Base-by-base conservation (phyloP, 371 early-diverging fungal genomes). In the Mucor saturninus region DNA sequence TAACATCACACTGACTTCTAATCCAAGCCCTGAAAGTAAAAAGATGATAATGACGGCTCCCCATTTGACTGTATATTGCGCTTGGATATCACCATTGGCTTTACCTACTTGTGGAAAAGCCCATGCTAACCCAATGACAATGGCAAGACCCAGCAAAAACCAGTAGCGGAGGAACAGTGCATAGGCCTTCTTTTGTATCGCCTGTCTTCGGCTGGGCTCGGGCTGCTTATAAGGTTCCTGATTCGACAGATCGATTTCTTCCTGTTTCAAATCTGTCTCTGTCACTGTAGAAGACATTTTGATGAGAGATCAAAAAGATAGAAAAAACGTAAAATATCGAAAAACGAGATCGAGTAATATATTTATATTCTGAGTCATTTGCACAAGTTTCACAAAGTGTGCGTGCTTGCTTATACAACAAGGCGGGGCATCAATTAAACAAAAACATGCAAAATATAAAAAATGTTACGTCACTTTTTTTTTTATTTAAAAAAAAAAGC, bases 1-100 rank as follows among this genome's bases (percentile, higher is more conserved):
- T 5, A 81, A 32, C 61, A 91, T 80, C 32, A 85, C 87, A 43
- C 77, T 72, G 10, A 89, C 83, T 65, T 89, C 88, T 57, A 91
- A 69, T 0, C 86, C 83, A 7, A 91, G 73, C 0, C 91, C 92
- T 0, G 90, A 88, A 13, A 90, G 70, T 39, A 91, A 80, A 71
- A 91, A 91, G 57, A 90, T 88, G 28, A 89, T 61, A 56, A 83
- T 78, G 21, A 89, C 88, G 14, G 81, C 83, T 42, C 81, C 89
- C 76, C 89, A 90, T 63, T 85, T 86, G 54, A 90, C 81, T 2
- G 85, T 77, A 57, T 85, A 88, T 63, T 91, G 88, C n/a, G 87
- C 78, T 15, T 85, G 73, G 48, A 91, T 79, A 6, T 68, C 71
- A 2, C 91, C 91, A 21, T 81, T 57, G 3, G 82, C 73, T 61